Evolutionary conservation across 140 eudicot genomes (phyloP).

Genomic region (Erigeron philadelphicus): DNA sequence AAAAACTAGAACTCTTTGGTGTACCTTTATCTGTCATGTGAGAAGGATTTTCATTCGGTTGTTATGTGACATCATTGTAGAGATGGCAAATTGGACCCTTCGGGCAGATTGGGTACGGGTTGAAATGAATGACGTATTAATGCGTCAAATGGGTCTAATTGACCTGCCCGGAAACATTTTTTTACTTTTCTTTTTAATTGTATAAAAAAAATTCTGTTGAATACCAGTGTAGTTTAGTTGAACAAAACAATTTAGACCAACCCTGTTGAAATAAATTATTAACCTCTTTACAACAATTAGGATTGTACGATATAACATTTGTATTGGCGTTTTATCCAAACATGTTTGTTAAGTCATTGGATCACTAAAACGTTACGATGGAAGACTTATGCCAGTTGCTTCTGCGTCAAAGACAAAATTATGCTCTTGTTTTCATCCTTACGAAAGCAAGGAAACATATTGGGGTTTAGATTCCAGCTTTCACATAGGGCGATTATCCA

Average conservation of each 20-base stretch:
- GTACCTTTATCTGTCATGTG: background rate
- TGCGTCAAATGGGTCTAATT: no score
- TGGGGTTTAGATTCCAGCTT: background rate
- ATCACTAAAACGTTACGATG: background rate
- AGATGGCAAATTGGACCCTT: no score
- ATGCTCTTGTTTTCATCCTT: background rate
- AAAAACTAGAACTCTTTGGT: background rate
- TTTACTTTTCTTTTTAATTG: no score
- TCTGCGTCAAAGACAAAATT: background rate
- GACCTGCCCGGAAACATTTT: no score
- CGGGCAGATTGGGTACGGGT: background rate
- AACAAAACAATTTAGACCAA: no score
- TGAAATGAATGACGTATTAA: no score
- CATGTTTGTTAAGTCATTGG: background rate
- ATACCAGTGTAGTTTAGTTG: no score
- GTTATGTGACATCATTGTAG: no score
- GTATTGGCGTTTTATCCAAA: background rate
- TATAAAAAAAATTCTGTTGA: no score
- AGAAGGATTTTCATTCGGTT: no score
- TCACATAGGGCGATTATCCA: background rate
- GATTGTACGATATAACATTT: background rate
- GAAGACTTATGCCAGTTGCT: background rate
- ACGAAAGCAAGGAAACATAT: background rate
- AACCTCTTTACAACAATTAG: background rate
- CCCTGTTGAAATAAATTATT: background rate